These are phyloP conservation scores for Citeromyces hawaiiensis DNA, from an alignment of 1,139 yeast species.

Conservation along the genomic window DNA sequence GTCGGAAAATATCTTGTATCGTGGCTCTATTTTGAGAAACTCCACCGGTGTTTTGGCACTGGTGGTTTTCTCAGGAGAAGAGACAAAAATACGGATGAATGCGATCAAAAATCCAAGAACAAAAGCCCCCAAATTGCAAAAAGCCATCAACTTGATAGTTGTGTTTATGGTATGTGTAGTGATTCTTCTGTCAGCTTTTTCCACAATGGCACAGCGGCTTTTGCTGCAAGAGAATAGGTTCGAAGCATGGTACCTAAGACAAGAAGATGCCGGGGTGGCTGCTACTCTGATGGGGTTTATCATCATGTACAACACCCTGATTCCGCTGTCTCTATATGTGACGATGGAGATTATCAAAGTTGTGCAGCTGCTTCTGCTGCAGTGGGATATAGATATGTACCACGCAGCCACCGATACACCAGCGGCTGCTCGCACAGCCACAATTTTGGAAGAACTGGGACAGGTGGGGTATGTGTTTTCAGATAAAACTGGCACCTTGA, in stretches of 20 bases:
- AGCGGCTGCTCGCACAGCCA: conserved; percentile 90
- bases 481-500: conserved; percentile 94
- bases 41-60: conserved; percentile 63
- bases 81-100: conserved; percentile 91
- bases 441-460: conserved; percentile 91
- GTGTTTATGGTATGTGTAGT: conserved; percentile 81
- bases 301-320: conserved; percentile 93
- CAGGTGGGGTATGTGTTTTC: conserved; percentile 92
- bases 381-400: conserved; percentile 91
- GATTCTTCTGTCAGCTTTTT: conserved; percentile 57
- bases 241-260: conserved; percentile 62
- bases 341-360: conserved; percentile 93
- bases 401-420: conserved; percentile 77
- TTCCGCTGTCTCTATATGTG: conserved; percentile 88
- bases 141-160: conserved; percentile 71
- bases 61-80: conserved; percentile 90
- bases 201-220: conserved; percentile 67
- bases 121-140: conserved; percentile 86
- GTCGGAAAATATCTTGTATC: conserved; percentile 67
- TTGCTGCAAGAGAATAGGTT: conserved; percentile 27
- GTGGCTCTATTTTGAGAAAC: conserved; percentile 84
- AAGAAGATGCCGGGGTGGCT: conserved; percentile 74
- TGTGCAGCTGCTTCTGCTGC: conserved; percentile 68
- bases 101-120: conserved; percentile 81
- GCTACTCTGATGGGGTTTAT: conserved; percentile 91